Conservation (phyloP, 441 rosid genomes). For the Erodium trifolium region DNA sequence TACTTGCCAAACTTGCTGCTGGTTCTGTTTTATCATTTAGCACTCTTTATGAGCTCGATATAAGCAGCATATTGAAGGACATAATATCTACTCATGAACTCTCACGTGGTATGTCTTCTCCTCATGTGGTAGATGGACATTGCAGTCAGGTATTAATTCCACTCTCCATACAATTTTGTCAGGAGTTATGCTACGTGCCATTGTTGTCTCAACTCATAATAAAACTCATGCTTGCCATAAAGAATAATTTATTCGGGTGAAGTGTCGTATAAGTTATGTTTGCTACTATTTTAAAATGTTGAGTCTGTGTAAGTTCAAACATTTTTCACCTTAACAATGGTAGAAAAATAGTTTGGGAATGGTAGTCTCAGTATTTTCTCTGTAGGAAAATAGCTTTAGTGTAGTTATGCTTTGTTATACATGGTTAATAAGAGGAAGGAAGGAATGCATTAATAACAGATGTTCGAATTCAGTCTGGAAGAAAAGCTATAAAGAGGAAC, state of each 20-base stretch:
- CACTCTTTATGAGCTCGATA: slow-evolving; percentile 70
- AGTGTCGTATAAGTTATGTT: background rate
- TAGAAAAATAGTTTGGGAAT: background rate
- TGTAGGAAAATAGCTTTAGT: background rate
- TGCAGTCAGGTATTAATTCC: slow-evolving; percentile 57
- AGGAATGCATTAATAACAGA: background rate
- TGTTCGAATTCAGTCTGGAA: background rate
- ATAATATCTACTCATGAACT: slow-evolving; percentile 59
- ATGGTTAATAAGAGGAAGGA: slow-evolving; percentile 3
- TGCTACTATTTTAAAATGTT: background rate
- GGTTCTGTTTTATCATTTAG: slow-evolving; percentile 74
- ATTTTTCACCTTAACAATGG: slow-evolving; percentile 4
- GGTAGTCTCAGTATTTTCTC: background rate
- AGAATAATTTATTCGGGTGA: background rate
- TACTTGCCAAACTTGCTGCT: slow-evolving; percentile 72
- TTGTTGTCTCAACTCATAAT: background rate
- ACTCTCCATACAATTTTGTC: background rate
- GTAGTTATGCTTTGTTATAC: background rate
- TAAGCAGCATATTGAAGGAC: slow-evolving; percentile 68
- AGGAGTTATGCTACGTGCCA: background rate
- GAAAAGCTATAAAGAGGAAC: background rate
- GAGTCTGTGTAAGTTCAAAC: background rate
- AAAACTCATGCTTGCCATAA: background rate
- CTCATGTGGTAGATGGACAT: slow-evolving; percentile 50
- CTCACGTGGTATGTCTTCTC: slow-evolving; percentile 63